phyloP scores from a whole-genome alignment of 176 grass and related monocot genomes.

The Aegilops bicornis region DNA sequence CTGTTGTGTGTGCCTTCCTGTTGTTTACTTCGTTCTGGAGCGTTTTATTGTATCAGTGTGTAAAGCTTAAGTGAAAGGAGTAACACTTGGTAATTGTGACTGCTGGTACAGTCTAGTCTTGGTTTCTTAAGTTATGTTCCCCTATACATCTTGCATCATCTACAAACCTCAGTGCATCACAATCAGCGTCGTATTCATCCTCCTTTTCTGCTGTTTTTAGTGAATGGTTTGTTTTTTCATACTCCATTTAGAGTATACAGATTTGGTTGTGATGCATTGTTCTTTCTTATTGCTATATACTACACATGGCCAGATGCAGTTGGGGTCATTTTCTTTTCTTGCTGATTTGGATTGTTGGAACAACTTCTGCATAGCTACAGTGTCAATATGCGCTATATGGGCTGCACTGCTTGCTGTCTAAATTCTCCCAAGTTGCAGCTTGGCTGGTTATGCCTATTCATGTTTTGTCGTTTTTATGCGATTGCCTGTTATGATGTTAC shows the following conservation, averaged over 20 bases:
- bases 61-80: background rate
- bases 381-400: background rate
- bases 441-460: background rate
- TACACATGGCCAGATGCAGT: background rate
- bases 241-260: background rate
- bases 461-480: background rate
- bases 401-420: background rate
- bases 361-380: background rate
- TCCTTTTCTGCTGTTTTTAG: background rate
- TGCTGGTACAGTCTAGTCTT: background rate
- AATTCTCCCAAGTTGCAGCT: background rate
- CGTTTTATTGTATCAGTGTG: background rate
- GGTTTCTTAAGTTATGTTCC: background rate
- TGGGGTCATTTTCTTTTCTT: background rate
- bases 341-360: background rate
- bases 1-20: background rate
- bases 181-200: background rate
- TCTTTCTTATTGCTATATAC: background rate
- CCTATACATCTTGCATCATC: background rate
- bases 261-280: conserved; percentile 6
- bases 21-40: background rate
- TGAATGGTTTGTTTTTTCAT: background rate
- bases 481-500: background rate
- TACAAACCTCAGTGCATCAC: background rate
- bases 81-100: background rate